Base-by-base conservation (phyloP, 495 filamentous ascomycete genomes). In the Xeromyces bisporus region DNA sequence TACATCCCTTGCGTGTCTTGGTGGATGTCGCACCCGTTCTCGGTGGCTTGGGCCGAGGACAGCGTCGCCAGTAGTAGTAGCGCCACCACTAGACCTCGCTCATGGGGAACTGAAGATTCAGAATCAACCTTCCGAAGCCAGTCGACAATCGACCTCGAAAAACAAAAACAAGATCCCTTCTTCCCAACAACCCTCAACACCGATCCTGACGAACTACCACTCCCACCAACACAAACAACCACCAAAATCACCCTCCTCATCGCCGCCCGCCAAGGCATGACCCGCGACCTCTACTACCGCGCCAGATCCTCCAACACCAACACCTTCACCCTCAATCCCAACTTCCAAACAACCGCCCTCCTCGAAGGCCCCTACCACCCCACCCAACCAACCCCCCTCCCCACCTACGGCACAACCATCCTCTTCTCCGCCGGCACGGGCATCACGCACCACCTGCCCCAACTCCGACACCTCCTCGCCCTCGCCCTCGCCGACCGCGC, bases 391-490 rank as follows among this genome's bases (percentile, higher is more conserved):
- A 62, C 73, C 33, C 61, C 58, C 32, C 58, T 84, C 36, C 56
- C 71, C 29, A 86, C 76, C 29, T 92, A 91, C 55, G 84, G 84
- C 35, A 91, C 83, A 0, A 73, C 82, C 14, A 61, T 93, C 43
- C 69, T 93, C 13, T 83, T 93, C 43, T 83, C 83, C 8, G 84
- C 77, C 34, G 84, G 84, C 29, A 76, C 89, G 2, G 84, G 84
- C 31, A 85, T 93, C 37, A 93, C 84, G 1, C 84, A 92, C 46
- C 80, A 84, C 40, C 71, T 92, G 13, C 69, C 80, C 2, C 73
- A 78, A 47, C 69, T 87, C 1, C 74, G 75, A 8, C 71, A 85
- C 26, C 66, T 93, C 2, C 67, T 92, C 6, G 56, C 65, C 3
- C 77, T 76, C 28, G 78, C 73, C 43, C 56, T 61, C 20, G 71